Evolutionary conservation across 345 rosid species (phyloP).

Genomic region (Arabidopsis suecica): DNA sequence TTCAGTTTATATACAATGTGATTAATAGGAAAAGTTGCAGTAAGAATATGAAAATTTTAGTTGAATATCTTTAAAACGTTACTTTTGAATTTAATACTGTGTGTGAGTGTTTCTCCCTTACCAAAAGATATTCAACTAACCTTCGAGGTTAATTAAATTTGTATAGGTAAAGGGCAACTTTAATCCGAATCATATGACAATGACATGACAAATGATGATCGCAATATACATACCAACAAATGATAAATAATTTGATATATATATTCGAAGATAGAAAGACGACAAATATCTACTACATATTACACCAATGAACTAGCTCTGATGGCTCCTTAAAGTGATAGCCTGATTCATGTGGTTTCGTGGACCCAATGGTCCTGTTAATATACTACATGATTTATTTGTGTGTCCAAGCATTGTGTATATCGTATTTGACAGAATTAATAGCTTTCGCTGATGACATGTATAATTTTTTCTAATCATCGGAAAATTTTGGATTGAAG

Average conservation of each 20-base stretch:
- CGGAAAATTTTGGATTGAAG: no score
- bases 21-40: no score
- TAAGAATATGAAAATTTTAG: no score
- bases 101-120: not conserved
- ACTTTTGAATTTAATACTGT: not conserved
- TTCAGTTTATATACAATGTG: no score
- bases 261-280: not conserved
- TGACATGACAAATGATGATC: not conserved
- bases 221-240: not conserved
- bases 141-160: not conserved
- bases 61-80: not conserved
- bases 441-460: no score
- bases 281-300: not conserved
- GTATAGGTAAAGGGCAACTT: not conserved
- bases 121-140: not conserved
- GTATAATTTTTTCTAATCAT: no score
- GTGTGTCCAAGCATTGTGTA: no score
- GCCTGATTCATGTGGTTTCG: constrained; percentile 1
- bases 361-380: not conserved
- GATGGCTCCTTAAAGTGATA: not conserved
- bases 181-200: not conserved
- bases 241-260: no score
- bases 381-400: no score
- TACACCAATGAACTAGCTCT: not conserved
- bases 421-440: no score